A percentile compares a stretch with the other conserved stretches of the same genome.
phyloP scores from a whole-genome alignment of 2,329 filamentous ascomycete species.

The Boeremia lycopersici region DNA sequence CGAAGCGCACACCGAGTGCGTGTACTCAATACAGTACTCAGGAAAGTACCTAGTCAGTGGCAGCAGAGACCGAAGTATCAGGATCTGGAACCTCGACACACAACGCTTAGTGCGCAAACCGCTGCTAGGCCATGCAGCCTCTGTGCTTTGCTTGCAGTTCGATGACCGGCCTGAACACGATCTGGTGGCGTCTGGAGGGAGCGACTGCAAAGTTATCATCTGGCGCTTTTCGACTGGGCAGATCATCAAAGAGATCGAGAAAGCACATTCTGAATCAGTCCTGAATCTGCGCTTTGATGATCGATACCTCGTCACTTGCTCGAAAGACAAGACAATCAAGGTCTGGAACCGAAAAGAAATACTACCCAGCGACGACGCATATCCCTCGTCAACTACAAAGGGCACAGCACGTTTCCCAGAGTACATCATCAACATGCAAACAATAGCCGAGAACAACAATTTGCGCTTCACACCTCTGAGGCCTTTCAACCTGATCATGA shows the following conservation, averaged over 20 bases:
- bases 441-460: constrained; percentile 43
- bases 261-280: constrained; percentile 87
- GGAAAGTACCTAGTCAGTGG: constrained; percentile 88
- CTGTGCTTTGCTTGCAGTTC: constrained; percentile 93
- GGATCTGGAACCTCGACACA: constrained; percentile 88
- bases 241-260: constrained; percentile 74
- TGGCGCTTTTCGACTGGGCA: constrained; percentile 94
- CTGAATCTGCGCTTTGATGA: constrained; percentile 92
- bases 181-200: constrained; percentile 92
- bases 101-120: constrained; percentile 77
- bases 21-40: constrained; percentile 92
- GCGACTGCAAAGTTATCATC: constrained; percentile 86
- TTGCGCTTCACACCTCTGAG: constrained; percentile 62
- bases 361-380: constrained; percentile 47
- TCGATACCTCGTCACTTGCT: constrained; percentile 91
- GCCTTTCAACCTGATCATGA: constrained; percentile 78
- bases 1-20: constrained; percentile 89
- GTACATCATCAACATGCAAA: constrained; percentile 60
- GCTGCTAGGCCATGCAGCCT: constrained; percentile 77
- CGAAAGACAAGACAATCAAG: constrained; percentile 96
- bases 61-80: constrained; percentile 84
- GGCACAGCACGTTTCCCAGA: constrained; percentile 55
- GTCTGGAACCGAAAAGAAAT: constrained; percentile 79
- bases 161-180: constrained; percentile 87
- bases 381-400: constrained; percentile 49